Conservation (phyloP, 1,284 basidiomycete species). For the Sanghuangporus baumii region DNA sequence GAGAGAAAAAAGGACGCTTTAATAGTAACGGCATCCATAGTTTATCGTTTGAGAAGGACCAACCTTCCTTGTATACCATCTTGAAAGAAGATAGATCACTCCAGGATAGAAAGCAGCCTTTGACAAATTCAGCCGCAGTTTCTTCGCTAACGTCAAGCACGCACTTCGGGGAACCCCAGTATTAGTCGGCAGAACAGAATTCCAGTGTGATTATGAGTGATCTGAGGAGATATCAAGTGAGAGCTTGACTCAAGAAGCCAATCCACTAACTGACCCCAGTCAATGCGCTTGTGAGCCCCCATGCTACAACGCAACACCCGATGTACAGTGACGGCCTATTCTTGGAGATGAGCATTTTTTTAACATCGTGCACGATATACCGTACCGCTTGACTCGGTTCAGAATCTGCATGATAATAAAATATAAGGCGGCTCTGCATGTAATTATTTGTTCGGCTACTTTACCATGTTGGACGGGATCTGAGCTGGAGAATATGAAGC, state of each 20-base stretch:
- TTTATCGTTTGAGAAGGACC: not conserved
- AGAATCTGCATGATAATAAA: slow-evolving; percentile 34
- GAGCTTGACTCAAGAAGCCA: slow-evolving; percentile 6
- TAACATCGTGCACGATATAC: not conserved
- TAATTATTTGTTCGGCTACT: slow-evolving; percentile 22
- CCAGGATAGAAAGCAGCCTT: slow-evolving; percentile 21
- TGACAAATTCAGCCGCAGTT: not conserved
- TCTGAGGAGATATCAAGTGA: slow-evolving; percentile 27
- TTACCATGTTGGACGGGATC: slow-evolving; percentile 61
- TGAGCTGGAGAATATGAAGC: slow-evolving; percentile 57
- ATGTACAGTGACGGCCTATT: slow-evolving; percentile 58
- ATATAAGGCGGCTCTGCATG: not conserved
- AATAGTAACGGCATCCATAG: not conserved
- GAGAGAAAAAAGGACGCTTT: not conserved
- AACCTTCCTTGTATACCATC: slow-evolving; percentile 21
- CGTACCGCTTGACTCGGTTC: slow-evolving; percentile 45
- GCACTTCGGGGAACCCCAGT: slow-evolving; percentile 52
- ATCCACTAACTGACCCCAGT: slow-evolving; percentile 44
- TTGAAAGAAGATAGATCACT: slow-evolving; percentile 20
- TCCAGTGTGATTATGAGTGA: slow-evolving; percentile 48
- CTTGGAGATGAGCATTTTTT: not conserved
- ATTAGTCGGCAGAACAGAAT: slow-evolving; percentile 56
- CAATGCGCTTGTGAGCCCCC: slow-evolving; percentile 57
- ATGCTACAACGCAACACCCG: slow-evolving; percentile 52
- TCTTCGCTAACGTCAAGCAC: not conserved